Percentiles rank a stretch among this genome's conserved stretches.
These are phyloP conservation scores for Penicillium flavigenum DNA, from an alignment of 495 filamentous ascomycete genomes.

Conservation along the genomic window DNA sequence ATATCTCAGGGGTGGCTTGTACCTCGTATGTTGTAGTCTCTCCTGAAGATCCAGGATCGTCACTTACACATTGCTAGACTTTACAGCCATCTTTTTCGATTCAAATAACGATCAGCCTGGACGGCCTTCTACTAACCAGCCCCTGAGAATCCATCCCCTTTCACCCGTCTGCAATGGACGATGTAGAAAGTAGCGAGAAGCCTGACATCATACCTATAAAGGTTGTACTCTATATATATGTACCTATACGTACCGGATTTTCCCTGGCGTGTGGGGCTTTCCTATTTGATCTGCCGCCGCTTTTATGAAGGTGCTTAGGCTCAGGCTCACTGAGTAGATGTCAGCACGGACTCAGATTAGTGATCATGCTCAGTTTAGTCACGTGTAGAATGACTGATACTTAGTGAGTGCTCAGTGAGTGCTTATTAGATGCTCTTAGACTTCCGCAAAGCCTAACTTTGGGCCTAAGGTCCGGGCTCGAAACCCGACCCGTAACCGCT, in stretches of 20 bases:
- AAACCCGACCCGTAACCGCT: no score
- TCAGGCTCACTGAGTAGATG: neutral
- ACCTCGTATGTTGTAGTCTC: neutral
- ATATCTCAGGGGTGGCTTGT: neutral
- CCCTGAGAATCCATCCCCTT: conserved; percentile 8
- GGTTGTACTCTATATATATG: no score
- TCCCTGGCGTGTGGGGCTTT: neutral
- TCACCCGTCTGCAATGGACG: neutral
- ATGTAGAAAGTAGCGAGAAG: neutral
- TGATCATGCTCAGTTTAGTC: no score
- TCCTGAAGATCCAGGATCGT: neutral
- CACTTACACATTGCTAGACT: conserved; percentile 3
- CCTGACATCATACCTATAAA: neutral
- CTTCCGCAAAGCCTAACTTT: no score
- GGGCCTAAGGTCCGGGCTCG: no score
- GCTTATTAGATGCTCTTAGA: no score
- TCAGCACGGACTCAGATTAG: no score
- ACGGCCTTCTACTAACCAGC: neutral
- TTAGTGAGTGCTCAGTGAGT: no score
- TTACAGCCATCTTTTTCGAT: neutral
- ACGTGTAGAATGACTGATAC: no score
- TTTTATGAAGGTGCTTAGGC: neutral
- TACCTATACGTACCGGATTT: neutral
- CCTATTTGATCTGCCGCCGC: neutral
- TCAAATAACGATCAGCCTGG: conserved; percentile 8